Evolutionary conservation across 768 basidiomycete genomes (phyloP), one percentile per base, ranked within the genome.

Genomic region (Mycena filopes): DNA sequence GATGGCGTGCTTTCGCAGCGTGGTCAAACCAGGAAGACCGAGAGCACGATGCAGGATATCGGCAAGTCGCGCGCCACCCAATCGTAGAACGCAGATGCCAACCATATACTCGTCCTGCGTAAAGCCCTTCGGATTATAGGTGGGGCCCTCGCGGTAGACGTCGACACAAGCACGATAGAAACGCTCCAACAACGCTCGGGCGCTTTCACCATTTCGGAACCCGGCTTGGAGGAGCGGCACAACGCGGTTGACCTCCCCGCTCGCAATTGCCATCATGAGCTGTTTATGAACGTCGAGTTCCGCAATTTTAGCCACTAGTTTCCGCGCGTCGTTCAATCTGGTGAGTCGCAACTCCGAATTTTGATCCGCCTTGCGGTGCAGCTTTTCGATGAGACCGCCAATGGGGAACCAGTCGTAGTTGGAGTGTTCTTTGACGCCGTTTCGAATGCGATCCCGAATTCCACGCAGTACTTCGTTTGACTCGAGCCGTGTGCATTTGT

Each of bases 51-150:
- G 51, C 11, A 54, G n/a, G 2, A 54, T 20, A 21, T 54, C 51
- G 16, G 51, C 51, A n/a, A 54, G n/a, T 11, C 51, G 36, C 23
- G 51, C 40, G 13, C 26, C 38, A 21, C 54, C 41, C 20, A 72
- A 40, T 7, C 63, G 42, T 13, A 67, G 55, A 2, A 60, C 38
- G 23, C 67, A 59, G 3, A 72, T 26, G 1, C 41, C 66, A 16
- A 61, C 18, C 71, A 70, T 69, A 13, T 59, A 31, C 4, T 72
- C 71, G 43, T 67, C 59, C 16, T 50, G 40, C 5, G 62, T 69
- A 29, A 66, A 70, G 16, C 66, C 65, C 26, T 68, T 70, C 2
- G 71, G 66, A 43, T 65, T 68, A 41, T 72, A 72, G 3, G 45
- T 21, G 5, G 62, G 61, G 8, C 65, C 63, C 45, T 68, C 54